phyloP scores from a whole-genome alignment of 805 yeast species.

The Metschnikowia drakensbergensis region DNA sequence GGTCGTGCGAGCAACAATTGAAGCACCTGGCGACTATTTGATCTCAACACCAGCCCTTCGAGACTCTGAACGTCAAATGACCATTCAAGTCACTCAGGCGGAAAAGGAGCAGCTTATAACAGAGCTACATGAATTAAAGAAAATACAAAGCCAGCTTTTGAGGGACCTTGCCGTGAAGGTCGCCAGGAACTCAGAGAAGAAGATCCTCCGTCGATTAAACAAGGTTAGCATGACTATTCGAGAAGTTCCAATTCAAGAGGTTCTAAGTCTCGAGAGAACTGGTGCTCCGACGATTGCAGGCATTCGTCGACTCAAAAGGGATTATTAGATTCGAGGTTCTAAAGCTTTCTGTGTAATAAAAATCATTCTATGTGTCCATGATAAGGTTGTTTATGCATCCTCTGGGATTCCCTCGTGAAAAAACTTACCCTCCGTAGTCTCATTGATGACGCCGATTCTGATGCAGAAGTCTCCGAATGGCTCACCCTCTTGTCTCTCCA shows the following conservation, averaged over 20 bases:
- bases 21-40: neutral
- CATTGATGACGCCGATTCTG: conserved; percentile 82
- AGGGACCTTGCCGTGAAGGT: conserved; percentile 22
- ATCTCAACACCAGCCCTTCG: no score
- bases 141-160: conserved; percentile 21
- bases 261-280: conserved; percentile 44
- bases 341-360: neutral
- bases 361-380: neutral
- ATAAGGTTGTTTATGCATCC: conserved; percentile 43
- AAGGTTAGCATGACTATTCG: conserved; percentile 47
- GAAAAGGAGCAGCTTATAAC: conserved; percentile 38
- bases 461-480: conserved; percentile 93
- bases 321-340: neutral
- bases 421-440: conserved; percentile 84
- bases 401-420: conserved; percentile 94
- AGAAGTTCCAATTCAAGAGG: conserved; percentile 44
- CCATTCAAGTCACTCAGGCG: conserved; percentile 10
- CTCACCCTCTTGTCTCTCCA: conserved; percentile 86
- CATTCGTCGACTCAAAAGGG: conserved; percentile 4
- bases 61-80: neutral
- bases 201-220: conserved; percentile 41
- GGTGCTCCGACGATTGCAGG: conserved; percentile 25
- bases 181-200: conserved; percentile 29
- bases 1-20: conserved; percentile 6
- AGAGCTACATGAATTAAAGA: conserved; percentile 23